These are phyloP conservation scores for Debaryomyces sp. DNA, from an alignment of 1,139 yeast species.

Conservation along the genomic window DNA sequence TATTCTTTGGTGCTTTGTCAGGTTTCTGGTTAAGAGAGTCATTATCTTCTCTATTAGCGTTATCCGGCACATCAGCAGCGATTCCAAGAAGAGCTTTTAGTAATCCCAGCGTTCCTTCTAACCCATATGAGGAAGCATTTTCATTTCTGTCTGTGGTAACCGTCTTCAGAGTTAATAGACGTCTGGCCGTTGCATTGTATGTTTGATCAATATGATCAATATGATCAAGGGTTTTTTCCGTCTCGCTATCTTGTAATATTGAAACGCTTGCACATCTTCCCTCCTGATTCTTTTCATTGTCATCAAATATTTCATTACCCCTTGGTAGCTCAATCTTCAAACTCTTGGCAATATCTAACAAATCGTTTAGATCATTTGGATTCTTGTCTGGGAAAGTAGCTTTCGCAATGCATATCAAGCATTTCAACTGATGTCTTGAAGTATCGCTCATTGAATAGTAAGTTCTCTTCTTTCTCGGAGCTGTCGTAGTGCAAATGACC, in stretches of 20 bases:
- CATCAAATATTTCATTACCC: no score
- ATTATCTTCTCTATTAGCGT: neutral
- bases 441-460: conserved; percentile 38
- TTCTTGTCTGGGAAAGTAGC: conserved; percentile 44
- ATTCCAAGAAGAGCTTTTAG: neutral
- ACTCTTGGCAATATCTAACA: conserved; percentile 33
- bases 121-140: conserved; percentile 27
- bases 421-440: conserved; percentile 39
- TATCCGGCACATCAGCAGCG: neutral
- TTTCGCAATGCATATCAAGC: conserved; percentile 32
- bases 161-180: no score
- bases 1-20: no score
- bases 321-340: conserved; percentile 17
- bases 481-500: conserved; percentile 37
- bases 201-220: no score
- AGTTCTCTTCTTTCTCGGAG: conserved; percentile 39
- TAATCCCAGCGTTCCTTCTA: conserved; percentile 4
- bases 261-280: no score
- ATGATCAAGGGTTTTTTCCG: no score
- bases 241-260: no score
- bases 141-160: conserved; percentile 13
- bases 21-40: neutral
- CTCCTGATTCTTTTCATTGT: no score
- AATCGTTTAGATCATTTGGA: conserved; percentile 33
- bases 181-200: no score